Conservation (phyloP, 352 stramenopile genomes). For the Pythium guiyangense region DNA sequence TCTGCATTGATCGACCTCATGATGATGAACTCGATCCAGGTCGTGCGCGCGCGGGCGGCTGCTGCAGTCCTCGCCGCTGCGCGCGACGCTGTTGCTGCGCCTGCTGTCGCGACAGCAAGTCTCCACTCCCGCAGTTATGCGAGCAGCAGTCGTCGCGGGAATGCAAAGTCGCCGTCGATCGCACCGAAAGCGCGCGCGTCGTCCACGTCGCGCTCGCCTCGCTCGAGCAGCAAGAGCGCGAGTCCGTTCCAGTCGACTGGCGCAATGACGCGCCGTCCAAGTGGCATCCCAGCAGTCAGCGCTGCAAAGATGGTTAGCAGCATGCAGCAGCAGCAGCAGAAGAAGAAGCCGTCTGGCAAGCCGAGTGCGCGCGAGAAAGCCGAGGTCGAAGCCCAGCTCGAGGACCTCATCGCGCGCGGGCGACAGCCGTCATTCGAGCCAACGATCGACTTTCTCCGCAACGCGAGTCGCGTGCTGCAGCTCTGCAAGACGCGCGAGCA, state of each 20-base stretch:
- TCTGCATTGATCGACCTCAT: too few relatives aligned
- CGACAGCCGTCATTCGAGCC: conserved; percentile 29
- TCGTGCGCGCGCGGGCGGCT: too few relatives aligned
- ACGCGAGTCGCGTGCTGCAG: conserved; percentile 38
- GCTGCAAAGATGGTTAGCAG: conserved; percentile 10
- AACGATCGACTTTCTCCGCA: conserved; percentile 44
- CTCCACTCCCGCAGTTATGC: neutral
- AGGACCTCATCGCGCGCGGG: conserved; percentile 32
- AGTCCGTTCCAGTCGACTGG: conserved; percentile 3
- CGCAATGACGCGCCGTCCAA: conserved; percentile 3
- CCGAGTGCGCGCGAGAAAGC: conserved; percentile 14
- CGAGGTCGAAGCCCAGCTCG: conserved; percentile 23
- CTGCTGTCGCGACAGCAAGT: too few relatives aligned
- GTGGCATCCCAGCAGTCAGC: conserved; percentile 6
- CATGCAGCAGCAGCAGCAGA: conserved; percentile 4
- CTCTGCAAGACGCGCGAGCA: conserved; percentile 47
- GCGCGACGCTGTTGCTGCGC: neutral
- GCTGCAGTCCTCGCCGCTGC: too few relatives aligned
- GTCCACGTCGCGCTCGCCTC: neutral
- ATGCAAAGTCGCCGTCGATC: neutral
- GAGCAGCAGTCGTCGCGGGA: neutral
- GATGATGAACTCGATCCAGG: too few relatives aligned
- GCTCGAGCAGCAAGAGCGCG: neutral
- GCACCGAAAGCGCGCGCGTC: neutral
- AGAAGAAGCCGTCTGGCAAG: conserved; percentile 3